phyloP scores from a whole-genome alignment of 805 yeast genomes.

The Schwanniomyces pseudopolymorphus region DNA sequence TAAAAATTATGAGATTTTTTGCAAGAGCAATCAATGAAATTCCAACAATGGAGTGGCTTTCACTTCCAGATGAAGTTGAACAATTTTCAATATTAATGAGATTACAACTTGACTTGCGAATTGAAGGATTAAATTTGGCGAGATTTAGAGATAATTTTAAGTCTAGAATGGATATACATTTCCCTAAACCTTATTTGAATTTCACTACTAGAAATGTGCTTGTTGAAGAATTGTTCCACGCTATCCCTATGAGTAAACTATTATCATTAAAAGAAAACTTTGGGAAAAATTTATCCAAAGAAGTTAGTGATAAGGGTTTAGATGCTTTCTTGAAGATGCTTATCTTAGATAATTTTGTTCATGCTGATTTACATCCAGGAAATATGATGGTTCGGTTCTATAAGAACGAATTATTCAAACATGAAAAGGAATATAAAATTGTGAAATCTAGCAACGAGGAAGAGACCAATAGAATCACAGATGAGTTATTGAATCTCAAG shows the following conservation, averaged over 20 bases:
- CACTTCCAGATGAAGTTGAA: conserved; percentile 90
- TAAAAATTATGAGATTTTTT: conserved; percentile 78
- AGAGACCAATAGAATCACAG: conserved; percentile 48
- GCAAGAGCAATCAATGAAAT: conserved; percentile 67
- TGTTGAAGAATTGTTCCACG: conserved; percentile 83
- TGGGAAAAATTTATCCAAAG: conserved; percentile 59
- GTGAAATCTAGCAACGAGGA: conserved; percentile 43
- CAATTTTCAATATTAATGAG: conserved; percentile 86
- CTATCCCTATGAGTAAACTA: conserved; percentile 76
- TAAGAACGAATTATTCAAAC: conserved; percentile 45
- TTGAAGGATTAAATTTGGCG: conserved; percentile 80
- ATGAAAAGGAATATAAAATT: conserved; percentile 42
- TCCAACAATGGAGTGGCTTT: conserved; percentile 98
- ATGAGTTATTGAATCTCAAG: conserved; percentile 35
- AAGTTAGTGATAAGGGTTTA: conserved; percentile 75
- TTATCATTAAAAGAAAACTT: conserved; percentile 47
- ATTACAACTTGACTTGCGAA: conserved; percentile 82
- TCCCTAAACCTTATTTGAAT: conserved; percentile 72
- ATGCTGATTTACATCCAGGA: conserved; percentile 97
- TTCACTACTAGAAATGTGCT: conserved; percentile 69
- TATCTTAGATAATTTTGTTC: conserved; percentile 89
- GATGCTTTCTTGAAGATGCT: conserved; percentile 94
- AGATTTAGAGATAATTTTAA: conserved; percentile 71
- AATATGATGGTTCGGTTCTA: conserved; percentile 79
- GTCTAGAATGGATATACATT: conserved; percentile 58